Evolutionary conservation across 768 basidiomycete species (phyloP).

Genomic region (Trametes sanguinea): DNA sequence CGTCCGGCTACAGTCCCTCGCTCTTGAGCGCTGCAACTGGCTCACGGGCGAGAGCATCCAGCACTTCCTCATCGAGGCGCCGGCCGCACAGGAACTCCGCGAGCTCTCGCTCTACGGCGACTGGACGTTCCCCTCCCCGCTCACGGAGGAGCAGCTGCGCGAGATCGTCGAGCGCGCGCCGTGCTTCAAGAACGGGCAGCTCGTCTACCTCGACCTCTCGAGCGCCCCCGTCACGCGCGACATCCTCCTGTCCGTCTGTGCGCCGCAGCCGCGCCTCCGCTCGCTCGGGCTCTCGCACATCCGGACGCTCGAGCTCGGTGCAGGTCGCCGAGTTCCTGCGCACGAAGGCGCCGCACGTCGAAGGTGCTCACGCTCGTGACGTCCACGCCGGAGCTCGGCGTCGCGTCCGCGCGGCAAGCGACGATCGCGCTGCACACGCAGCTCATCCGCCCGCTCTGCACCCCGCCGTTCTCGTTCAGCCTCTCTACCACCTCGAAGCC

Average conservation of each 20-base stretch:
- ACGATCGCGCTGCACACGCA: conserved; percentile 76
- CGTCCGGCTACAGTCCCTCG: conserved; percentile 73
- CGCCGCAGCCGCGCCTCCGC: conserved; percentile 71
- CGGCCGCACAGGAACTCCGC: conserved; percentile 57
- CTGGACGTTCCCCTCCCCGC: conserved; percentile 73
- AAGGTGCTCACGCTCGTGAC: conserved; percentile 84
- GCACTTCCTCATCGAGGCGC: conserved; percentile 68
- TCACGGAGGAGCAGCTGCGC: conserved; percentile 64
- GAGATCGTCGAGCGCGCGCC: conserved; percentile 74
- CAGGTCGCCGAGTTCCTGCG: conserved; percentile 69
- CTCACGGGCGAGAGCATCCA: conserved; percentile 79
- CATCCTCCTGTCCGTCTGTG: conserved; percentile 51
- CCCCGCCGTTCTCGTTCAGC: conserved; percentile 73
- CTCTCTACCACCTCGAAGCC: conserved; percentile 37
- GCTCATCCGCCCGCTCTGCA: conserved; percentile 79
- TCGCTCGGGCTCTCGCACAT: conserved; percentile 92
- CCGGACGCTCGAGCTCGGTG: conserved; percentile 62
- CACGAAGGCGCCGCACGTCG: conserved; percentile 70
- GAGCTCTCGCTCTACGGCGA: conserved; percentile 93
- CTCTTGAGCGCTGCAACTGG: conserved; percentile 83
- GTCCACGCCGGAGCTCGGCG: conserved; percentile 73
- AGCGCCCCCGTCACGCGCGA: conserved; percentile 70
- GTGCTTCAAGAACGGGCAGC: conserved; percentile 70
- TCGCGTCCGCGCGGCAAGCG: conserved; percentile 59
- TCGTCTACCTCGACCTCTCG: conserved; percentile 90